Base-by-base conservation (phyloP, 2,329 filamentous ascomycete genomes). In the Aspergillus ochraceus region DNA sequence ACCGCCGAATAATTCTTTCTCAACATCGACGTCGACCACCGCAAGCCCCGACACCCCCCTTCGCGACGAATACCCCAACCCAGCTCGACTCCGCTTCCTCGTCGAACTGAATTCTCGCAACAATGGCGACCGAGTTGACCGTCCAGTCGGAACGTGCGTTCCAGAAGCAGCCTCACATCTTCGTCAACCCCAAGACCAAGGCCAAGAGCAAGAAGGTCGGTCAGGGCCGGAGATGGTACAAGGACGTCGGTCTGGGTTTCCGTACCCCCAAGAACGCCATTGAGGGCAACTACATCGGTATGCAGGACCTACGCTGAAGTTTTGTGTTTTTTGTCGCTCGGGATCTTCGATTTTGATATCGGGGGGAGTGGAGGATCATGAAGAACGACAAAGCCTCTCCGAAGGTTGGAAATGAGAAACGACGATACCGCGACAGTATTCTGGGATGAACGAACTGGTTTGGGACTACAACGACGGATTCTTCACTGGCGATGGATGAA, bases 101-200 rank as follows among this genome's bases (percentile, higher is more conserved):
- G 75, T 78, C 74, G 74, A 71, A 73, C 72, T 80, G 79, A 80
- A 79, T 77, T 77, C 73, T 78, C 82, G 83, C 83, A 85, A 88
- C 80, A 82, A 97, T 96, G 92, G 92, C 92, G 81, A 97, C 92
- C 88, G 92, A 97, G 87, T 88, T 97, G 86, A 96, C 92, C 82
- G 95, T 99, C 84, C 95, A 99, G 90, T 96, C 92, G 81, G 95
- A 99, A 90, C 94, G 95, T 86, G 95, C 95, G 88, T 99, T 91
- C 91, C 95, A 98, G 85, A 99, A 99, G 90, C 94, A 99, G 88
- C 95, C 95, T 82, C 95, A 99, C 85, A 97, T 99, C 88, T 99
- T 98, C 91, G 88, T 91, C 78, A 97, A 98, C 90, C 86, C 90
- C 80, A 99, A 99, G 90, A 84, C 86, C 81, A 92, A 92, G 87